Conservation (phyloP, 2,329 filamentous ascomycete genomes). For the Mycogone perniciosa region DNA sequence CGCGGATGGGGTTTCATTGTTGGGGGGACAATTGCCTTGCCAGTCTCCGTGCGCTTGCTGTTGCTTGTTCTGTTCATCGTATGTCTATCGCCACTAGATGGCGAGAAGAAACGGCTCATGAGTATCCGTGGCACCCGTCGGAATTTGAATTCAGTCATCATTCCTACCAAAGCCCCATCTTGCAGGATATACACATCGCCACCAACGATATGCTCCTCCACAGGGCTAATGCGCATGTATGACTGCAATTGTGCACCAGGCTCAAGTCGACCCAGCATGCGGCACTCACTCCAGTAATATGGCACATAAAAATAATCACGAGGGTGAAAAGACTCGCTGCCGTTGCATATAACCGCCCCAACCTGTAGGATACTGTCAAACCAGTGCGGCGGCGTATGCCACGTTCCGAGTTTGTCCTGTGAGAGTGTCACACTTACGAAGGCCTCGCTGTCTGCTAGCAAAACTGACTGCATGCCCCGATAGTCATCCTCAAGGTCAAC, state of each 20-base stretch:
- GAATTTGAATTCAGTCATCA: slow-evolving; percentile 54
- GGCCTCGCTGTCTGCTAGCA: slow-evolving; percentile 29
- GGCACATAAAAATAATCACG: slow-evolving; percentile 49
- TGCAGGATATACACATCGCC: slow-evolving; percentile 53
- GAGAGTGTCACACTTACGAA: slow-evolving; percentile 37
- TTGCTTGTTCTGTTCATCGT: neutral
- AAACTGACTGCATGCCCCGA: slow-evolving; percentile 52
- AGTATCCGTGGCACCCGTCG: slow-evolving; percentile 59
- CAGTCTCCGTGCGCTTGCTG: neutral
- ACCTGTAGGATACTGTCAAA: slow-evolving; percentile 52
- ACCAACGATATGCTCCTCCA: slow-evolving; percentile 35
- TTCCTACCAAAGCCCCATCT: slow-evolving; percentile 41
- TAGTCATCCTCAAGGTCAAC: slow-evolving; percentile 50
- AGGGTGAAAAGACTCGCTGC: slow-evolving; percentile 36
- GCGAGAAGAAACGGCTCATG: slow-evolving; percentile 59
- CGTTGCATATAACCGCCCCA: slow-evolving; percentile 53
- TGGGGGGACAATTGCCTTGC: neutral
- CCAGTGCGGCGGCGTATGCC: slow-evolving; percentile 51
- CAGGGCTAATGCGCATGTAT: slow-evolving; percentile 52
- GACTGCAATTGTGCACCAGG: slow-evolving; percentile 43
- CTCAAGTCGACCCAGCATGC: slow-evolving; percentile 42
- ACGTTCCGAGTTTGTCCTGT: slow-evolving; percentile 27
- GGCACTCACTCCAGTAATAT: slow-evolving; percentile 49
- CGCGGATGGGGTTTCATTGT: neutral
- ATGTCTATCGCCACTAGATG: neutral